phyloP scores from a whole-genome alignment of 148 eudicot genomes.

The Fallopia convolvulus region DNA sequence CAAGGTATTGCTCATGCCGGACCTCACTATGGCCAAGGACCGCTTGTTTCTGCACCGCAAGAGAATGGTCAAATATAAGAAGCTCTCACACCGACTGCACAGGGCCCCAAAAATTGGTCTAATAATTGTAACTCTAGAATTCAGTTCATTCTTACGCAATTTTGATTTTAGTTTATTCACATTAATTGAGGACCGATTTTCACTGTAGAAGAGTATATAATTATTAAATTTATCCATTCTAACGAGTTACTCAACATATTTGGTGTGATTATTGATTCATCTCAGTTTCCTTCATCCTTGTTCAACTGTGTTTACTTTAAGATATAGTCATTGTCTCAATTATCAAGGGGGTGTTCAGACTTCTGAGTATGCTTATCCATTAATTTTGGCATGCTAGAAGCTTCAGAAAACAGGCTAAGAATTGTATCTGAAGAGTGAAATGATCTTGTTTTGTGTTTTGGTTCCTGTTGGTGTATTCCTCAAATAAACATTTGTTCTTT shows the following conservation, averaged over 20 bases:
- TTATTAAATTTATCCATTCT: not conserved
- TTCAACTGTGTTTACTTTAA: not conserved
- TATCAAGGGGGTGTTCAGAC: too few species aligned
- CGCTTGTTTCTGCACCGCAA: not conserved
- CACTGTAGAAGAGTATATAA: not conserved
- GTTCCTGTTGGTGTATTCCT: too few species aligned
- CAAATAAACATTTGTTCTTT: too few species aligned
- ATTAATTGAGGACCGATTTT: not conserved
- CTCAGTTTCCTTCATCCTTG: too few species aligned
- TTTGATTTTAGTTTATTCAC: not conserved
- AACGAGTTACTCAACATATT: not conserved
- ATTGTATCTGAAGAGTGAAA: too few species aligned
- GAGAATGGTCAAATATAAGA: conserved; percentile 1
- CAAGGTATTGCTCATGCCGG: not conserved
- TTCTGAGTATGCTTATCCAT: not conserved
- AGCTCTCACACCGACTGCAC: not conserved
- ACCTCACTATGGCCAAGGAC: conserved; percentile 10
- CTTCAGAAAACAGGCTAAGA: too few species aligned
- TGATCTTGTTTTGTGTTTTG: too few species aligned
- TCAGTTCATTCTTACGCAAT: conserved; percentile 1
- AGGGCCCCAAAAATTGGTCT: not conserved
- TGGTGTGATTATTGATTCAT: too few species aligned
- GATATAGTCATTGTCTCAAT: not conserved
- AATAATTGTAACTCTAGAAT: not conserved
- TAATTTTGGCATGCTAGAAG: not conserved